Evolutionary conservation across 2,329 filamentous ascomycete genomes (phyloP).

Genomic region (Fusarium gaditjirri): DNA sequence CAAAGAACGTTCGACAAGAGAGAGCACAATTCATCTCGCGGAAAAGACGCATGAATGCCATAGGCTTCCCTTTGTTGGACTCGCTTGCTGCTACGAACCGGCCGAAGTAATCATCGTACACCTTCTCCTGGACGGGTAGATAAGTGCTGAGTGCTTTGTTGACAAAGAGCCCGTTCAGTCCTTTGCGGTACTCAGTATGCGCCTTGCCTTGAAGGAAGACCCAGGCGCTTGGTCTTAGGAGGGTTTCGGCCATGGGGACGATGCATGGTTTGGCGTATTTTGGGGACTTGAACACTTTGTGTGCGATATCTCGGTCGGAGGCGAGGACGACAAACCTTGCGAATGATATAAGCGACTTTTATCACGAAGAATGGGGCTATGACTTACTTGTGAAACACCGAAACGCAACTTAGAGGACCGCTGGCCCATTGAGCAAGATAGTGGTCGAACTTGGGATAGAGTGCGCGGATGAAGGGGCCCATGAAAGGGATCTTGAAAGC

Average conservation of each 20-base stretch:
- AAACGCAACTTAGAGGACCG: conserved; percentile 82
- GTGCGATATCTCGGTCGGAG: conserved; percentile 79
- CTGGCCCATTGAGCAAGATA: conserved; percentile 84
- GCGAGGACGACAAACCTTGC: conserved; percentile 81
- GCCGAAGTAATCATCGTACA: conserved; percentile 76
- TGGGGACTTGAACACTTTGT: conserved; percentile 85
- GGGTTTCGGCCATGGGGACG: conserved; percentile 76
- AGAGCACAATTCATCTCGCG: conserved; percentile 83
- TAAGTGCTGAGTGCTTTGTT: conserved; percentile 76
- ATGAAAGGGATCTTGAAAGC: conserved; percentile 74
- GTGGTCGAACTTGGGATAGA: conserved; percentile 77
- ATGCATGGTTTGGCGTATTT: conserved; percentile 80
- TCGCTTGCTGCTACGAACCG: conserved; percentile 71
- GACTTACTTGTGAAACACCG: conserved; percentile 82
- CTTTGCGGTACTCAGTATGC: conserved; percentile 82
- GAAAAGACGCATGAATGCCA: conserved; percentile 76
- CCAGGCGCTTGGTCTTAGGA: conserved; percentile 78
- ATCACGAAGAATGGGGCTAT: fast-evolving
- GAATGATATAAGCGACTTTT: background rate
- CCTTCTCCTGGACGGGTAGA: conserved; percentile 77
- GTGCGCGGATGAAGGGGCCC: conserved; percentile 79
- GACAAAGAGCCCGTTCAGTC: conserved; percentile 79
- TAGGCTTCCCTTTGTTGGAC: conserved; percentile 63
- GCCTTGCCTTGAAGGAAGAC: conserved; percentile 81
- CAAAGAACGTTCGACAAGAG: conserved; percentile 82